phyloP scores from a whole-genome alignment of 2,329 filamentous ascomycete genomes.

The Xylariaceae sp. region DNA sequence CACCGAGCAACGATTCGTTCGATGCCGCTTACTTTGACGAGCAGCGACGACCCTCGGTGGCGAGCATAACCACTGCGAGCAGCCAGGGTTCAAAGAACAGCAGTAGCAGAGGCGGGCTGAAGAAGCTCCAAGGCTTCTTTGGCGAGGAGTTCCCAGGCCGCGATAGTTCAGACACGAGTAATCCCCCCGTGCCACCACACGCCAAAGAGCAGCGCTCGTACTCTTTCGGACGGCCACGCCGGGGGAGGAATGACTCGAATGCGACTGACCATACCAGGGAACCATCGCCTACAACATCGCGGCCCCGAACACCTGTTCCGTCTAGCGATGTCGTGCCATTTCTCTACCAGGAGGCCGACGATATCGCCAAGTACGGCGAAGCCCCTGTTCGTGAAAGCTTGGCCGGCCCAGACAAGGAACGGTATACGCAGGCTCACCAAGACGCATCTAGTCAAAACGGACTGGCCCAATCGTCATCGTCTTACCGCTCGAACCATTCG shows the following conservation, averaged over 20 bases:
- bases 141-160: conserved; percentile 77
- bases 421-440: conserved; percentile 49
- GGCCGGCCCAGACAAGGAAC: conserved; percentile 63
- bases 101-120: conserved; percentile 63
- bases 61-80: conserved; percentile 79
- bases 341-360: conserved; percentile 81
- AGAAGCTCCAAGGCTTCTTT: conserved; percentile 87
- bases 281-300: conserved; percentile 67
- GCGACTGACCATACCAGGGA: conserved; percentile 65
- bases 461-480: conserved; percentile 58
- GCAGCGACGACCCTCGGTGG: conserved; percentile 77
- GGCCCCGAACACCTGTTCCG: conserved; percentile 78
- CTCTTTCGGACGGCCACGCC: conserved; percentile 56
- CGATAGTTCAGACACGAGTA: conserved; percentile 68
- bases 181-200: conserved; percentile 43
- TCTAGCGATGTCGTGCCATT: conserved; percentile 97
- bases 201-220: conserved; percentile 57
- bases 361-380: conserved; percentile 72
- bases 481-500: conserved; percentile 53
- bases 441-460: conserved; percentile 40
- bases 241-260: conserved; percentile 78
- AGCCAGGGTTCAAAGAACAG: conserved; percentile 77
- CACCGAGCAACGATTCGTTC: conserved; percentile 51
- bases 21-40: conserved; percentile 60
- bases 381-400: conserved; percentile 68